Base-by-base conservation (phyloP, 192 early-diverging fungal species). In the Umbelopsis sp. region DNA sequence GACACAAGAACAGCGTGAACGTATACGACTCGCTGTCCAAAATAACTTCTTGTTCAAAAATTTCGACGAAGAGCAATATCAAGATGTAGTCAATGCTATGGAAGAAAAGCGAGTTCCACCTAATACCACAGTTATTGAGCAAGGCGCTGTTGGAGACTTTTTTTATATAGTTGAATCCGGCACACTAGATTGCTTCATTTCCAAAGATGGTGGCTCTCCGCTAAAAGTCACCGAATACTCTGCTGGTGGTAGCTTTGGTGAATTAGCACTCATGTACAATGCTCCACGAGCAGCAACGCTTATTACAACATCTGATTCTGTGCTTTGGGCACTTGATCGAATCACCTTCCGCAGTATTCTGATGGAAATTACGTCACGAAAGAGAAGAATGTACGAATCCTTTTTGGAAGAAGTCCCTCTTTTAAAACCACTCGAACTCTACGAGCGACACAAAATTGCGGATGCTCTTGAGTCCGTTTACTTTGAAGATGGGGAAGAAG, bases 211-310 rank as follows among this genome's bases (percentile, higher is more conserved):
- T 8, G 84, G 76, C 2, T 76, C 87, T 2, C 86, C 93, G 5
- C 81, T 85, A 38, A 93, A 91, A 76, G 96, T 98, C 14, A 86
- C 88, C 51, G 84, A 87, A 31, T 97, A 96, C 73, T 89, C 80
- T 10, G 85, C 94, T 17, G 91, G 94, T 59, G 96, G 94, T 54
- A 92, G 90, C 77, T 99, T 99, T 92, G 97, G 97, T 69, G 96
- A 99, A 82, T 86, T 99, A 49, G 97, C 97, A 41, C 86, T 99
- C 7, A 99, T 99, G 97, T 99, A 99, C 83, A 98, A 98, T 72
- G 96, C 95, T 9, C 97, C 97, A 12, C 91, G 97, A 45, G 97
- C 97, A 2, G 97, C 97, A 36, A 97, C 96, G 1, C 91, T 99
- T 14, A 84, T 85, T 2, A 89, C 94, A 1, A 97, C 94, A 1